Evolutionary conservation across 352 stramenopile species (phyloP).

Genomic region (Phytophthora crassamura): DNA sequence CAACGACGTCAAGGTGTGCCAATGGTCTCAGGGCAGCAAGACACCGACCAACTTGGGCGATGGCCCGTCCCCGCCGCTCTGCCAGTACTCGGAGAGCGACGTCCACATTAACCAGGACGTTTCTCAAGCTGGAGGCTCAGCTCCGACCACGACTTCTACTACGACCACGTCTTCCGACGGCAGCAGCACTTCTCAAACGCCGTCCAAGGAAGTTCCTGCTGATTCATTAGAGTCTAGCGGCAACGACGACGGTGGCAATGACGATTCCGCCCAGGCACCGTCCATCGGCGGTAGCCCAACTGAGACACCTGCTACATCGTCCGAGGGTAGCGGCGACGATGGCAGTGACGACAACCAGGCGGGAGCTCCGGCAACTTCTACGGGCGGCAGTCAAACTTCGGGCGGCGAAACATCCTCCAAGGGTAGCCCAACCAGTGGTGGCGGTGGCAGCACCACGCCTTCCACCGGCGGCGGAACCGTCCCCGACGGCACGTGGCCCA

Average conservation of each 20-base stretch:
- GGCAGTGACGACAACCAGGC: no score
- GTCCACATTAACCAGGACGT: conserved; percentile 14
- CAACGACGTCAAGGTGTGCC: conserved; percentile 26
- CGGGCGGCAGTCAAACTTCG: neutral
- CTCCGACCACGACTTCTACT: neutral
- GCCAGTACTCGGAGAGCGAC: no score
- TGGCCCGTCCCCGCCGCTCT: conserved; percentile 27
- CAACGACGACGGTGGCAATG: neutral
- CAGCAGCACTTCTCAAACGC: conserved; percentile 15
- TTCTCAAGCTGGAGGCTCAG: conserved; percentile 13
- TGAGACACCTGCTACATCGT: neutral
- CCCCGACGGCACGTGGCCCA: conserved; percentile 14
- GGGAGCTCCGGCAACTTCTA: no score
- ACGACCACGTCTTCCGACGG: neutral
- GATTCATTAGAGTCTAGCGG: conserved; percentile 4
- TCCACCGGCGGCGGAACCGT: no score
- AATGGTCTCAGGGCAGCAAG: conserved; percentile 37
- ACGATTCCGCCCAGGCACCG: neutral
- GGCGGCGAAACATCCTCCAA: no score
- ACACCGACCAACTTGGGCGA: conserved; percentile 35
- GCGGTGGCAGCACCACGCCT: no score
- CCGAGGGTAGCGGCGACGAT: no score
- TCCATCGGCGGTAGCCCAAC: neutral
- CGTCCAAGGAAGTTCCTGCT: neutral
- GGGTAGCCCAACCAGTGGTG: no score